Evolutionary conservation across 1,139 yeast species (phyloP).

Genomic region (Hemisphaericaspora subhashii): DNA sequence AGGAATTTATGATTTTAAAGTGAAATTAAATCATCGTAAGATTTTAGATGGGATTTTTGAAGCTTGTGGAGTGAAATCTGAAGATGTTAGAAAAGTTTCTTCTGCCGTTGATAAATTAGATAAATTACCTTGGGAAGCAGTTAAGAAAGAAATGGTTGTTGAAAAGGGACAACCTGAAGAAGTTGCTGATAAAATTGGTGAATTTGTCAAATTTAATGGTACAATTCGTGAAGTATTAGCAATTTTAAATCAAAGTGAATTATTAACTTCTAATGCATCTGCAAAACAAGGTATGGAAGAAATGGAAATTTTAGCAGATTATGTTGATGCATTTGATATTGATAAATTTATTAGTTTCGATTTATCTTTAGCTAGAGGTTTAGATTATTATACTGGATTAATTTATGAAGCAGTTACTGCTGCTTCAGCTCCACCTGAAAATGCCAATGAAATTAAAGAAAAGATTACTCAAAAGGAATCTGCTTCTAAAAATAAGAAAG

Average conservation of each 20-base stretch:
- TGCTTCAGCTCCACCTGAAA: conserved; percentile 90
- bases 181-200: conserved; percentile 91
- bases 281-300: conserved; percentile 84
- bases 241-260: conserved; percentile 55
- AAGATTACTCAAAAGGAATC: conserved; percentile 29
- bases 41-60: conserved; percentile 93
- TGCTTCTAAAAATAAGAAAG: conserved; percentile 14
- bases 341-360: conserved; percentile 72
- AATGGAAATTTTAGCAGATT: conserved; percentile 71
- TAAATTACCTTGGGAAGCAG: conserved; percentile 93
- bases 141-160: conserved; percentile 84
- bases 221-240: conserved; percentile 66
- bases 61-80: conserved; percentile 91
- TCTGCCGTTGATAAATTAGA: conserved; percentile 96
- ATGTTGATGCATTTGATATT: conserved; percentile 78
- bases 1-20: conserved; percentile 85
- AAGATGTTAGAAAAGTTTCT: conserved; percentile 89
- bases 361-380: conserved; percentile 92
- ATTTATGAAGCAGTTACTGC: conserved; percentile 94
- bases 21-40: conserved; percentile 92
- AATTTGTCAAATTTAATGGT: conserved; percentile 84
- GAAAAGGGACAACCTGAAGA: conserved; percentile 89
- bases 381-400: conserved; percentile 95
- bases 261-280: conserved; percentile 59
- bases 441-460: conserved; percentile 65